Evolutionary conservation across 768 basidiomycete species (phyloP).

Genomic region (Leccinum barrowsii): DNA sequence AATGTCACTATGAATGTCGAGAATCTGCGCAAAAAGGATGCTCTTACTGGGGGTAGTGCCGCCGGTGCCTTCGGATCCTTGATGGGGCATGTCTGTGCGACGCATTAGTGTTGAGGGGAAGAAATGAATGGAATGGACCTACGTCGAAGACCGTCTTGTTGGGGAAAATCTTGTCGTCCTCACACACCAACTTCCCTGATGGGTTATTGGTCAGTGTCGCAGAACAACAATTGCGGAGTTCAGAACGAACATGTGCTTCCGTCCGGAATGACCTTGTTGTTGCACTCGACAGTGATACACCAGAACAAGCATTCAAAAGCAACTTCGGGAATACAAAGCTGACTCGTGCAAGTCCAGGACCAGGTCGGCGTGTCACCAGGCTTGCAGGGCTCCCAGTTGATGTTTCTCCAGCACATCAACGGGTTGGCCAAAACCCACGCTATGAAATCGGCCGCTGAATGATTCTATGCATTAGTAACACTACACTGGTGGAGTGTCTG

Average conservation of each 20-base stretch:
- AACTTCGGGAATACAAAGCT: neutral
- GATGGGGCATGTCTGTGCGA: neutral
- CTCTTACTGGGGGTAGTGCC: neutral
- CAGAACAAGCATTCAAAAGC: neutral
- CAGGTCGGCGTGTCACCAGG: neutral
- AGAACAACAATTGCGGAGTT: neutral
- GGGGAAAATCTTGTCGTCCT: neutral
- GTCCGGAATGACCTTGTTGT: conserved; percentile 1
- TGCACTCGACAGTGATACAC: conserved; percentile 1
- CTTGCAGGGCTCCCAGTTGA: neutral
- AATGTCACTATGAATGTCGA: neutral
- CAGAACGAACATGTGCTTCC: conserved; percentile 4
- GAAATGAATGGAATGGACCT: neutral
- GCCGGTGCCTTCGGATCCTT: neutral
- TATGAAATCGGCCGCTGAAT: neutral
- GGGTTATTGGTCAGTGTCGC: neutral
- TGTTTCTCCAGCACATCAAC: neutral
- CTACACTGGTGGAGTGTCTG: too few relatives aligned
- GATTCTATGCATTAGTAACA: too few relatives aligned
- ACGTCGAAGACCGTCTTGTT: conserved; percentile 7
- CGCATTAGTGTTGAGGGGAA: neutral
- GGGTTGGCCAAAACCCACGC: neutral
- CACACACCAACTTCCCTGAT: conserved; percentile 1
- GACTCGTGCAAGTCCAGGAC: neutral
- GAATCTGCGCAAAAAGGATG: neutral